phyloP scores from a whole-genome alignment of 2,329 filamentous ascomycete genomes.

The Penicillium verrucosum region DNA sequence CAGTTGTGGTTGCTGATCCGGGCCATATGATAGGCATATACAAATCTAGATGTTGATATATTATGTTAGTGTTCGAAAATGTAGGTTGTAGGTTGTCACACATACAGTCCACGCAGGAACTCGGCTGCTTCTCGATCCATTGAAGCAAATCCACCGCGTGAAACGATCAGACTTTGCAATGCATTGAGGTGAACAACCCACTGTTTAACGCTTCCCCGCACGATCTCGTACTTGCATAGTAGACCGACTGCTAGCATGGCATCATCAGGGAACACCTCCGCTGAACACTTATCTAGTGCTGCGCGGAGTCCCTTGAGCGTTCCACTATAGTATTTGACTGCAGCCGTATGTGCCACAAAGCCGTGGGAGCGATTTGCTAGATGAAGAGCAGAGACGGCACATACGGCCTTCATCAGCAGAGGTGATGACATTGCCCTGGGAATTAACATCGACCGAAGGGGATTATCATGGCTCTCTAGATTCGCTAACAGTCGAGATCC shows the following conservation, averaged over 20 bases:
- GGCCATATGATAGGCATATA: constrained; percentile 36
- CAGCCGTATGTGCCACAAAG: constrained; percentile 27
- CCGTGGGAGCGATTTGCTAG: constrained; percentile 32
- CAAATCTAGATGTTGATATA: constrained; percentile 27
- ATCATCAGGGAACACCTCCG: constrained; percentile 28
- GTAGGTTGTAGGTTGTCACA: background rate
- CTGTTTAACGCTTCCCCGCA: constrained; percentile 39
- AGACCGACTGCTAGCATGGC: constrained; percentile 35
- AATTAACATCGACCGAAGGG: constrained; percentile 35
- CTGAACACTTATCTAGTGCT: constrained; percentile 20
- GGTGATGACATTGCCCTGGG: constrained; percentile 38
- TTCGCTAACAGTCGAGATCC: constrained; percentile 37
- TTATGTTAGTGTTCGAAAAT: background rate
- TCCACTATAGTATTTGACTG: constrained; percentile 33
- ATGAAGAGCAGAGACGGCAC: constrained; percentile 39
- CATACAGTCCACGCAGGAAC: constrained; percentile 37
- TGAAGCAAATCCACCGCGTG: constrained; percentile 31
- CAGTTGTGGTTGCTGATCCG: constrained; percentile 33
- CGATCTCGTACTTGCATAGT: constrained; percentile 40
- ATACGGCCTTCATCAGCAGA: constrained; percentile 37
- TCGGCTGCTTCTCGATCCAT: constrained; percentile 32
- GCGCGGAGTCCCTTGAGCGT: constrained; percentile 34
- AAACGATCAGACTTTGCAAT: constrained; percentile 32
- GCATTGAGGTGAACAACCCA: constrained; percentile 39
- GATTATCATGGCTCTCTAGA: constrained; percentile 38